Base-by-base conservation (phyloP, 1,284 basidiomycete genomes). In the Anthracocystis walkeri region DNA sequence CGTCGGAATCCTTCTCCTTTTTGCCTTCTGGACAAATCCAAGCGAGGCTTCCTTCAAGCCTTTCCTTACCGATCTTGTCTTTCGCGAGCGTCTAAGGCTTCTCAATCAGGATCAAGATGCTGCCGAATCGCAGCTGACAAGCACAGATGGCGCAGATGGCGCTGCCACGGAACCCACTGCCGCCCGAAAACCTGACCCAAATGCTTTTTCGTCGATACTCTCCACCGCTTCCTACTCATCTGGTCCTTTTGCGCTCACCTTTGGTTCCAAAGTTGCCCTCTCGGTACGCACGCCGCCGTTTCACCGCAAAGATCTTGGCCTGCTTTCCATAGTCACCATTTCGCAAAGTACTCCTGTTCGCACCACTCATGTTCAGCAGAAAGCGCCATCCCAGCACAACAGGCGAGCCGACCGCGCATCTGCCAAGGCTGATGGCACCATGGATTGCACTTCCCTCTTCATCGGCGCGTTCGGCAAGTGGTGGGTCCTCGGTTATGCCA, bases 51-150 rank as follows among this genome's bases (percentile, higher is more conserved):
- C 93, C 3, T 97, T 97, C 87, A 90, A 94, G 62, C 89, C 93
- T 16, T 95, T 94, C 87, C 91, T 98, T 80, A 97, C 95, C 35
- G 94, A 97, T 84, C 92, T 94, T 83, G 94, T 94, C 41, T 97
- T 98, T 85, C 92, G 94, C 57, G 92, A 93, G 67, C 94, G 97
- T 85, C 89, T 98, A 64, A 93, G 91, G 71, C 91, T 92, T 67
- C 90, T 97, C 45, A 73, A 72, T 8, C 45, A 58, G 31, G 71
- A 80, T 45, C 55, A 75, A 40, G 52, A 64, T 51, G 58, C 56
- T 23, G 52, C 56, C 5, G 59, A 68, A 7, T 58, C 60, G 31
- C 59, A 46, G 1, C 10, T 51, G 29, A 56, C 58, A 21, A 25
- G 18, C 48, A 7, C 38, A 6, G 21, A 51, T 12, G 27, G 38